These are phyloP conservation scores for Naganishia cerealis DNA, from an alignment of 1,284 basidiomycete genomes.

Conservation along the genomic window DNA sequence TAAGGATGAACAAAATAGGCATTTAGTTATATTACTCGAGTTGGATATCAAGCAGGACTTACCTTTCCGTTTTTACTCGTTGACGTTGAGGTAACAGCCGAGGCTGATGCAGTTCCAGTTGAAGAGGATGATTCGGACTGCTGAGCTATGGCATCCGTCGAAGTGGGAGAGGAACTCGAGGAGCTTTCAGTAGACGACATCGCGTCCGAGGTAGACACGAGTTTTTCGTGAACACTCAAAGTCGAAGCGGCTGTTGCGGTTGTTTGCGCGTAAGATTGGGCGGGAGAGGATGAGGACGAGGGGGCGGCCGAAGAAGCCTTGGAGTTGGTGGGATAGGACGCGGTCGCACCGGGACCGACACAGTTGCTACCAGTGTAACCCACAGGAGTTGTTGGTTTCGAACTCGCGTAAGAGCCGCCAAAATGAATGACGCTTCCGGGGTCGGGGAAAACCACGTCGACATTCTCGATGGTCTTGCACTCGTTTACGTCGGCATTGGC, in stretches of 20 bases:
- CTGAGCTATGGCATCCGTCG: neutral
- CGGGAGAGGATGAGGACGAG: conserved; percentile 31
- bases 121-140: neutral
- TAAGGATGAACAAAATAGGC: neutral
- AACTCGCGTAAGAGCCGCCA: conserved; percentile 40
- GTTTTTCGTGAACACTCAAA: conserved; percentile 11
- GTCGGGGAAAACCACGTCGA: conserved; percentile 48
- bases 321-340: neutral
- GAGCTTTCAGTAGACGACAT: neutral
- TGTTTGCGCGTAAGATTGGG: conserved; percentile 58
- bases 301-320: conserved; percentile 6
- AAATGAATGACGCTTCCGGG: conserved; percentile 45
- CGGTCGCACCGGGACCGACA: conserved; percentile 32
- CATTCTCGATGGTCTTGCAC: conserved; percentile 47
- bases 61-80: conserved; percentile 24
- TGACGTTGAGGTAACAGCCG: conserved; percentile 15
- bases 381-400: conserved; percentile 29
- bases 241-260: conserved; percentile 3
- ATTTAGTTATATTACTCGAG: neutral
- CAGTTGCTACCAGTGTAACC: conserved; percentile 36
- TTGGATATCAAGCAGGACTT: neutral
- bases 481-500: conserved; percentile 51
- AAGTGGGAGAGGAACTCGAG: neutral
- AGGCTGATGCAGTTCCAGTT: conserved; percentile 13
- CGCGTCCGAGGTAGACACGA: conserved; percentile 7